Base-by-base conservation (phyloP, 2,329 filamentous ascomycete genomes). In the Verticillium albo-atrum region DNA sequence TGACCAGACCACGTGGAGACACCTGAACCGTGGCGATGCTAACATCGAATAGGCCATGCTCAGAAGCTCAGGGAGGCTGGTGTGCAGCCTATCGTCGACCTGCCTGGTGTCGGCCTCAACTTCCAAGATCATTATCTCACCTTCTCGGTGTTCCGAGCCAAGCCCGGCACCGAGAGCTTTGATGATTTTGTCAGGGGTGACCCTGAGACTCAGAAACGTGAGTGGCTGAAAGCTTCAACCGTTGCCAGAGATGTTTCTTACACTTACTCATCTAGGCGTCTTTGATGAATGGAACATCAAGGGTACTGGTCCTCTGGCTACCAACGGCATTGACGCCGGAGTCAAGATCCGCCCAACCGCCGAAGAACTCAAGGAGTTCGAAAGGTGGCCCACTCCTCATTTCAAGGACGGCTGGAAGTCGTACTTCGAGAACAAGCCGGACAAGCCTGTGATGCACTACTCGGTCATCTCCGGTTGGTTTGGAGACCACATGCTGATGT, bases 391-490 rank as follows among this genome's bases (percentile, higher is more conserved):
- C 0, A 91, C 85, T 54, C 85, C 85, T 12, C 86, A 91, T 57
- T 94, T 94, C 78, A 82, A 81, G 53, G 82, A 83, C 6, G 89
- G 89, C 2, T 94, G 89, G 89, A 86, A 93, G 67, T 87, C 83
- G 58, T 93, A 94, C 77, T 94, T 93, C 74, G 89, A 91, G 78
- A 75, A 93, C 70, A 92, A 92, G 78, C 89, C 89, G 1, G 89
- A 93, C 74, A 93, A 93, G 80, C 90, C 90, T 0, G 89, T 93
- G 51, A 93, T 93, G 90, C 90, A 93, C 70, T 93, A 93, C 75
- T 89, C 83, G 1, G 84, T 92, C 58, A 92, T 93, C 68, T 78
- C 88, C 17, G 88, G 88, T 63, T 85, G 80, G 79, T 85, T 85
- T 32, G 82, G 83, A 30, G 82, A 85, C 70, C 82, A 85, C 65